A percentile compares a stretch with the other conserved stretches of the same genome.
Conservation (phyloP, 1,139 yeast genomes). For the Tardiomyces depauwii region DNA sequence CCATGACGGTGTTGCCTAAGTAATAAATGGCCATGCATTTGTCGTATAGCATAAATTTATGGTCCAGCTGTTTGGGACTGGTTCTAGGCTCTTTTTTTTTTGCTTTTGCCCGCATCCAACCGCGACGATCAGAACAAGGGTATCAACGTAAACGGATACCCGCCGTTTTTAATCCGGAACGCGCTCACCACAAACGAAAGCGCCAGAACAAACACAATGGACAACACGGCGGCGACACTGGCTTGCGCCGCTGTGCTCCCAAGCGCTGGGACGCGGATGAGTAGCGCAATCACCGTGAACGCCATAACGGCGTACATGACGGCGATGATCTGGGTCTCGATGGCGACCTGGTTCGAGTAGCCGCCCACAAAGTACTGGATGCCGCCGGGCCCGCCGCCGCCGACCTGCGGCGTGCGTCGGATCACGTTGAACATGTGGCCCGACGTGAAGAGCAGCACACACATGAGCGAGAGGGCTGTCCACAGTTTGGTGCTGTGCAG, state of each 20-base stretch:
- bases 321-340: constrained; percentile 43
- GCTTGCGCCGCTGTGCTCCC: constrained; percentile 33
- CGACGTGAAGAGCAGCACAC: constrained; percentile 60
- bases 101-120: no score
- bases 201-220: constrained; percentile 28
- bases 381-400: constrained; percentile 43
- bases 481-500: constrained; percentile 42
- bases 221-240: constrained; percentile 33
- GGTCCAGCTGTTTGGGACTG: no score
- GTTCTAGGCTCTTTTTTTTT: no score
- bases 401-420: constrained; percentile 62
- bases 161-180: constrained; percentile 44
- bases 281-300: constrained; percentile 33
- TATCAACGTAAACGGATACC: constrained; percentile 42
- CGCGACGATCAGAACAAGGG: neutral
- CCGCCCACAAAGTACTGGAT: constrained; percentile 55
- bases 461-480: constrained; percentile 51
- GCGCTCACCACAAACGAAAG: constrained; percentile 41
- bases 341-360: constrained; percentile 61
- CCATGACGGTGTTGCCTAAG: no score
- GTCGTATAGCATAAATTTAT: no score
- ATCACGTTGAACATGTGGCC: constrained; percentile 94
- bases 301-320: constrained; percentile 26
- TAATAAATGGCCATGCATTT: no score
- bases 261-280: constrained; percentile 41